phyloP scores from a whole-genome alignment of 306 rosid species.

The Corylus heterophylla region DNA sequence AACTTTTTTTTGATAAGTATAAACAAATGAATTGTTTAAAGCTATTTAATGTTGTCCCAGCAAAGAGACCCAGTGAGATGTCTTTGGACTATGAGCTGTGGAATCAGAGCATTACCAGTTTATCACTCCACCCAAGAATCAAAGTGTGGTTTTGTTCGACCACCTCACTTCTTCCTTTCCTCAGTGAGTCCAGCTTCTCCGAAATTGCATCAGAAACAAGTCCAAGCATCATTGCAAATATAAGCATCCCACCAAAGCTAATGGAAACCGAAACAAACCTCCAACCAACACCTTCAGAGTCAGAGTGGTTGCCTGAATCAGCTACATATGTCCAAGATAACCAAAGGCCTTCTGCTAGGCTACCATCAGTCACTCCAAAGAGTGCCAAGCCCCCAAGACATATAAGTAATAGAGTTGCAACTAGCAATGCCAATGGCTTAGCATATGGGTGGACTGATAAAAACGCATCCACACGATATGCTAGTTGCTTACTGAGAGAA shows the following conservation, averaged over 20 bases:
- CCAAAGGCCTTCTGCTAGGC: constrained; percentile 76
- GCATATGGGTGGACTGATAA: constrained; percentile 85
- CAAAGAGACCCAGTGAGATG: not conserved
- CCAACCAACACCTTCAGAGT: constrained; percentile 65
- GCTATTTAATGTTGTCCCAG: not conserved
- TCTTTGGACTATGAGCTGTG: not conserved
- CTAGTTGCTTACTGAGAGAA: constrained; percentile 72
- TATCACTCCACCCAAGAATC: constrained; percentile 96
- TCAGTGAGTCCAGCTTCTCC: constrained; percentile 84
- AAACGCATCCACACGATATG: constrained; percentile 69
- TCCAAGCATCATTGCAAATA: constrained; percentile 98
- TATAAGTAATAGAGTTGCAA: constrained; percentile 78
- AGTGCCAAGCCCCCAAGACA: constrained; percentile 80
- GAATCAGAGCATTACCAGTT: constrained; percentile 52
- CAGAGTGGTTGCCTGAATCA: constrained; percentile 86
- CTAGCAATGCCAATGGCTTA: constrained; percentile 77
- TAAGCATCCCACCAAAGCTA: constrained; percentile 94
- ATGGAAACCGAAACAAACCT: constrained; percentile 84
- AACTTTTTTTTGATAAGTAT: not conserved
- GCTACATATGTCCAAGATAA: constrained; percentile 90
- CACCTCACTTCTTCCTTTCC: constrained; percentile 93
- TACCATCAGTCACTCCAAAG: constrained; percentile 74
- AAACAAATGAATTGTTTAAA: constrained; percentile 6
- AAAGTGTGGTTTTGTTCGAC: constrained; percentile 86
- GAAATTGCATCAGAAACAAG: constrained; percentile 90